phyloP scores from a whole-genome alignment of 768 basidiomycete genomes.

The Phallus indusiatus region DNA sequence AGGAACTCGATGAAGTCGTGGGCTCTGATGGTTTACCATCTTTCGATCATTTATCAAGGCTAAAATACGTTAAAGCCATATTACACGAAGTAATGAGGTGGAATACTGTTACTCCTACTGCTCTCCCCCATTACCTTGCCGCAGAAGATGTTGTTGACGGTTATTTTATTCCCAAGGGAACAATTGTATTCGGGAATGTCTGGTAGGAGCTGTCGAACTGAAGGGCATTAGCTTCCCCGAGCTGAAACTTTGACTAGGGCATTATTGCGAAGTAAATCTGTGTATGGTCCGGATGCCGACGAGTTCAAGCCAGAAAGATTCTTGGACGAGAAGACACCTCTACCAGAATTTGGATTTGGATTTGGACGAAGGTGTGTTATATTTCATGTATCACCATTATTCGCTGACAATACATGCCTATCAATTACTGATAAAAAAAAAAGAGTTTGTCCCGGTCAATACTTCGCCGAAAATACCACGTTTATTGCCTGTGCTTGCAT shows the following conservation, averaged over 20 bases:
- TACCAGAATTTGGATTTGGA: not conserved
- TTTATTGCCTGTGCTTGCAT: not conserved
- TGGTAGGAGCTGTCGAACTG: not conserved
- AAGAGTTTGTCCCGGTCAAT: not conserved
- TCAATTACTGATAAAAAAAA: not conserved
- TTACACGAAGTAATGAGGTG: not conserved
- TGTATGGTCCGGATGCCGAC: not conserved
- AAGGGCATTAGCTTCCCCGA: not conserved
- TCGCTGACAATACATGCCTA: not conserved
- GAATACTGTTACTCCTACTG: not conserved
- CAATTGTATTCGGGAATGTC: not conserved
- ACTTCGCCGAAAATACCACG: not conserved
- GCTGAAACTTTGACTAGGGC: not conserved
- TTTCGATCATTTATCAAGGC: conserved; percentile 10
- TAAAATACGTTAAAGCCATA: not conserved
- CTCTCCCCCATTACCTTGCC: not conserved
- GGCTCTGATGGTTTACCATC: conserved; percentile 15
- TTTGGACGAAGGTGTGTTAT: not conserved
- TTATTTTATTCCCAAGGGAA: conserved; percentile 1
- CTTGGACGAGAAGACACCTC: not conserved
- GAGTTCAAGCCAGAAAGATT: not conserved
- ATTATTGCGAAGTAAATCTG: not conserved
- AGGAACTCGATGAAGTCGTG: conserved; percentile 17
- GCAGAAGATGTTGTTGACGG: not conserved
- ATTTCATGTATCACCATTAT: no score